These are phyloP conservation scores for Glycyrrhiza uralensis DNA, from an alignment of 306 rosid species.

Conservation along the genomic window DNA sequence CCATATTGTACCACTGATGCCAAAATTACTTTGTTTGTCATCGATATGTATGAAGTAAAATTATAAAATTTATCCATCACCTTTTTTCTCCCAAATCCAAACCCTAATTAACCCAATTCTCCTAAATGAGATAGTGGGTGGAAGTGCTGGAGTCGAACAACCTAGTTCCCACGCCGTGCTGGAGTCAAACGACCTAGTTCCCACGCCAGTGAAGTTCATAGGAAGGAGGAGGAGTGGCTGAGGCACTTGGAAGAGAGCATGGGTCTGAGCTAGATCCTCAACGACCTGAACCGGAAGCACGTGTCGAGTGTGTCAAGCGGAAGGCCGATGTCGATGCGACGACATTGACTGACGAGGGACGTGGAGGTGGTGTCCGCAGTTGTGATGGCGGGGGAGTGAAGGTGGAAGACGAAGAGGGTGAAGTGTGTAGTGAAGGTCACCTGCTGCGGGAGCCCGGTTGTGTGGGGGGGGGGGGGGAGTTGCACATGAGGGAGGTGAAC, in stretches of 20 bases:
- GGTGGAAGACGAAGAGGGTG: constrained; percentile 30
- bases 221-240: constrained; percentile 33
- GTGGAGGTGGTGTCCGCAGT: constrained; percentile 53
- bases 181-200: too few species aligned
- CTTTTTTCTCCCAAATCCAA: too few species aligned
- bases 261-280: constrained; percentile 65
- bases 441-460: constrained; percentile 55
- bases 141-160: constrained; percentile 59
- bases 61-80: too few species aligned
- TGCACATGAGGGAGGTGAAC: constrained; percentile 69
- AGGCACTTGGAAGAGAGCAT: constrained; percentile 50
- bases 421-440: constrained; percentile 58
- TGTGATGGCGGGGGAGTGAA: constrained; percentile 32
- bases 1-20: too few species aligned
- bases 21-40: too few species aligned
- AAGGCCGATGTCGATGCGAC: constrained; percentile 49
- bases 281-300: constrained; percentile 45
- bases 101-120: too few species aligned
- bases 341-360: constrained; percentile 78
- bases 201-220: constrained; percentile 30
- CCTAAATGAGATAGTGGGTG: too few species aligned
- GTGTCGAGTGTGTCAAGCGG: constrained; percentile 68
- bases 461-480: constrained; percentile 54
- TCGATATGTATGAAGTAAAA: too few species aligned
- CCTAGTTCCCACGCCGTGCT: constrained; percentile 40